A percentile compares a stretch with the other conserved stretches of the same genome.
Conservation (phyloP, 1,284 basidiomycete species). For the Mycocalia duriaeana region DNA sequence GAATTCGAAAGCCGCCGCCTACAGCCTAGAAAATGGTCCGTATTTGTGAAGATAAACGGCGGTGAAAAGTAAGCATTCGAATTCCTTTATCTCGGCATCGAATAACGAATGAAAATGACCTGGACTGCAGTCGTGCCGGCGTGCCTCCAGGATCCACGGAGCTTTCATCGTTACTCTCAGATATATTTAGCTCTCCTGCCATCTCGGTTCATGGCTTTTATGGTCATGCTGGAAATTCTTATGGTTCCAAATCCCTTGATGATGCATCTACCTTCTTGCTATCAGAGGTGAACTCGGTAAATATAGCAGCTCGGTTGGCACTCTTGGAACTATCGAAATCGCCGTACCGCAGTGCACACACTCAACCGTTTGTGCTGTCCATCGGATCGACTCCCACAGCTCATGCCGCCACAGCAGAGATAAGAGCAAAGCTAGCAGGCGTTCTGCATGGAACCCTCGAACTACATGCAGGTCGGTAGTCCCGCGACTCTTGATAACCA, state of each 20-base stretch:
- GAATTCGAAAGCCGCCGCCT: constrained; percentile 42
- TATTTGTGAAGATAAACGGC: constrained; percentile 79
- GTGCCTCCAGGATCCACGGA: constrained; percentile 46
- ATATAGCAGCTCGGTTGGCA: constrained; percentile 60
- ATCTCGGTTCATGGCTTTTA: constrained; percentile 81
- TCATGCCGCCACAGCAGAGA: constrained; percentile 61
- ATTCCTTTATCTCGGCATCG: too few relatives aligned
- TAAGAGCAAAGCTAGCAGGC: constrained; percentile 40
- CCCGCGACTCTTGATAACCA: not conserved
- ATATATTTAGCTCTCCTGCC: constrained; percentile 45
- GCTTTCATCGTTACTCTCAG: constrained; percentile 54
- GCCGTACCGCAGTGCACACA: constrained; percentile 24
- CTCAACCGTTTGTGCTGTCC: constrained; percentile 61
- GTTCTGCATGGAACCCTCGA: constrained; percentile 59
- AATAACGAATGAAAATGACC: constrained; percentile 1
- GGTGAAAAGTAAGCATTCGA: constrained; percentile 60
- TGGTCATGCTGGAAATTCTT: constrained; percentile 74
- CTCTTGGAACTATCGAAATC: constrained; percentile 38
- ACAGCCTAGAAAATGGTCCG: constrained; percentile 55
- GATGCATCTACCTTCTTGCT: constrained; percentile 65
- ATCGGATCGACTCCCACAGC: constrained; percentile 87
- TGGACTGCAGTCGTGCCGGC: constrained; percentile 69
- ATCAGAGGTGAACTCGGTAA: constrained; percentile 70
- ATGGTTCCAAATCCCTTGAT: constrained; percentile 60
- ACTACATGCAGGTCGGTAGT: constrained; percentile 66